Percentiles rank a stretch among this genome's conserved stretches.
Conservation (phyloP, 2,329 filamentous ascomycete species). For the Colletotrichum tofieldiae region DNA sequence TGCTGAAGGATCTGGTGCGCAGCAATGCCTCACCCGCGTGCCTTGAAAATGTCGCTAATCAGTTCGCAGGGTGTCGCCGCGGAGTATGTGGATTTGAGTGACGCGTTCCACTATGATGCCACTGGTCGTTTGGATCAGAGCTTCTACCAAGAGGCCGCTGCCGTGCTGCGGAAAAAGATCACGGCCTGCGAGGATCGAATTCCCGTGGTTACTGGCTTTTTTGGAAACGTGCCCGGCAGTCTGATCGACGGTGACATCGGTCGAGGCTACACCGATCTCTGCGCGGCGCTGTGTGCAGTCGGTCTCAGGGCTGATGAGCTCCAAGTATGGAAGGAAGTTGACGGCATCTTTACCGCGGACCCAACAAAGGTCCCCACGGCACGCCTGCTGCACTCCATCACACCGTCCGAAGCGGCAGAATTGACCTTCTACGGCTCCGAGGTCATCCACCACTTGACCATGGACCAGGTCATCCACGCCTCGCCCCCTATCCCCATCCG, state of each 20-base stretch:
- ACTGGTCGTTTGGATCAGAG: constrained; percentile 73
- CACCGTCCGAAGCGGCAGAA: constrained; percentile 94
- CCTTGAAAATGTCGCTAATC: constrained; percentile 48
- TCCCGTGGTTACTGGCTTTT: constrained; percentile 92
- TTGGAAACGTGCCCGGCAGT: constrained; percentile 92
- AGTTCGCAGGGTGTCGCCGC: constrained; percentile 78
- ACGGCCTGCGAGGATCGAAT: constrained; percentile 76
- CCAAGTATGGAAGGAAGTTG: constrained; percentile 99
- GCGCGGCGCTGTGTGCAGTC: constrained; percentile 91
- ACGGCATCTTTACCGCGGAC: constrained; percentile 90
- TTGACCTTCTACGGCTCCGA: constrained; percentile 95
- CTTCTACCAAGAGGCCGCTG: constrained; percentile 79
- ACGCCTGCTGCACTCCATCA: constrained; percentile 89
- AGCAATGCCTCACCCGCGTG: background rate
- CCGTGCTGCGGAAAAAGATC: constrained; percentile 75
- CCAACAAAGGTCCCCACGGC: constrained; percentile 94
- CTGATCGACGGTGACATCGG: constrained; percentile 91
- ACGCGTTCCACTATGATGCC: constrained; percentile 80
- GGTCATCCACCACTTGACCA: constrained; percentile 98
- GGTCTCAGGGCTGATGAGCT: constrained; percentile 89
- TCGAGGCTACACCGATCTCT: constrained; percentile 96
- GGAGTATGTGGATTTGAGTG: constrained; percentile 91
- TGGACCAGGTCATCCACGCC: constrained; percentile 96
- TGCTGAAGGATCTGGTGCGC: constrained; percentile 80
- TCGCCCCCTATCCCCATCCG: constrained; percentile 84